A percentile compares a stretch with the other conserved stretches of the same genome.
Conservation (phyloP, 257 asterid species). For the Solanum lignicaule region DNA sequence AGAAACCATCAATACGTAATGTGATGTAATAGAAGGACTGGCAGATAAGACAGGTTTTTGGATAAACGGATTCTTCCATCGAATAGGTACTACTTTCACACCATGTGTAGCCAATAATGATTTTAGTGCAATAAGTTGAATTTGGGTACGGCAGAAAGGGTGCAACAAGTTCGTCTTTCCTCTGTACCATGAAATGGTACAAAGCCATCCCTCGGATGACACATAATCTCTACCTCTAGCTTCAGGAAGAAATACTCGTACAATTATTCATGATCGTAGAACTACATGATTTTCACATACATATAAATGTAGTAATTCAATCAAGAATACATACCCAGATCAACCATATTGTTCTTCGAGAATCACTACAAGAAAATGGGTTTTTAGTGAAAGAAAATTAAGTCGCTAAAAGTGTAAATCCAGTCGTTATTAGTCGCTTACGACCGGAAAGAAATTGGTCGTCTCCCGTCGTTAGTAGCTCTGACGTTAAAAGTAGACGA, state of each 20-base stretch:
- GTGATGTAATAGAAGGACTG: not conserved
- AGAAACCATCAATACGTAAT: not conserved
- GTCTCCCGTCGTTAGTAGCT: too few species aligned
- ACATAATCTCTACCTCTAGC: not conserved
- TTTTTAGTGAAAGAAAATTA: too few species aligned
- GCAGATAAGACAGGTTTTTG: not conserved
- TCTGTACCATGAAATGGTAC: not conserved
- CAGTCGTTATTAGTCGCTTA: too few species aligned
- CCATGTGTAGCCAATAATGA: not conserved
- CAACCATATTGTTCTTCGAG: too few species aligned
- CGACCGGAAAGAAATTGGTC: too few species aligned
- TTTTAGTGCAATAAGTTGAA: not conserved
- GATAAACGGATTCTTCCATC: not conserved
- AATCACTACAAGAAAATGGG: too few species aligned
- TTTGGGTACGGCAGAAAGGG: not conserved
- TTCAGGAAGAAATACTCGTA: not conserved
- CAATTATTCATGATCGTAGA: too few species aligned
- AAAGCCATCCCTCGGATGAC: not conserved
- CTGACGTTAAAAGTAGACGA: too few species aligned
- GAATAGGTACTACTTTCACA: not conserved
- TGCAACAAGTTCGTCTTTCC: not conserved
- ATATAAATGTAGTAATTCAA: too few species aligned
- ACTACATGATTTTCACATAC: too few species aligned
- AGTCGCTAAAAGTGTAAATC: too few species aligned
- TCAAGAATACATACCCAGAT: too few species aligned